These are phyloP conservation scores for Favolaschia claudopus DNA, from an alignment of 768 basidiomycete genomes.

Conservation along the genomic window DNA sequence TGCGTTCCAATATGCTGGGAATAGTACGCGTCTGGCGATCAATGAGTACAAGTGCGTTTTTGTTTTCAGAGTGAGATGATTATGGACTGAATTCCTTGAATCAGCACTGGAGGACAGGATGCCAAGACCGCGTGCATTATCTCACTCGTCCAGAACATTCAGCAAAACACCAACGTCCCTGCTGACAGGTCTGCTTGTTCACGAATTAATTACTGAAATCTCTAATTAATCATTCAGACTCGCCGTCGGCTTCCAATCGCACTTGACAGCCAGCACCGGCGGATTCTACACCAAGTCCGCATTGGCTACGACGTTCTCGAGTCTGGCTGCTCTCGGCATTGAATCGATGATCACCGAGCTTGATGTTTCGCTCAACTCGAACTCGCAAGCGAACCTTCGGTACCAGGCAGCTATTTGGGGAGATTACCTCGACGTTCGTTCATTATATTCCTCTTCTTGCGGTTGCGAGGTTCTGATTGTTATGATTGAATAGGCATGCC, in stretches of 20 bases:
- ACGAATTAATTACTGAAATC: no score
- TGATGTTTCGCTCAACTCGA: slow-evolving; percentile 6
- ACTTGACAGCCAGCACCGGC: slow-evolving; percentile 14
- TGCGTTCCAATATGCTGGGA: slow-evolving; percentile 14
- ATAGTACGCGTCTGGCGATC: slow-evolving; percentile 20
- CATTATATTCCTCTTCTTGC: not conserved
- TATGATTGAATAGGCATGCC: slow-evolving; percentile 6
- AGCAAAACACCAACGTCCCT: slow-evolving; percentile 14
- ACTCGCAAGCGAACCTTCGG: slow-evolving; percentile 5
- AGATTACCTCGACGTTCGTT: slow-evolving; percentile 21
- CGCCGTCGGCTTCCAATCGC: slow-evolving; percentile 21
- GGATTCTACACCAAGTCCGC: slow-evolving; percentile 18
- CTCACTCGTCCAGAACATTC: slow-evolving; percentile 12
- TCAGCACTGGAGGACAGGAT: slow-evolving; percentile 20
- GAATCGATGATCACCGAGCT: slow-evolving; percentile 21
- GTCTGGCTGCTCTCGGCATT: slow-evolving; percentile 13
- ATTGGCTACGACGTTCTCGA: slow-evolving; percentile 20
- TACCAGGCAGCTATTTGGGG: slow-evolving; percentile 25
- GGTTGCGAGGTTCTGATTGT: no score
- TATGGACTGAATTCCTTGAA: not conserved
- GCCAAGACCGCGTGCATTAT: slow-evolving; percentile 22
- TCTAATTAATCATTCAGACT: slow-evolving; percentile 3
- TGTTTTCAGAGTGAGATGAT: not conserved
- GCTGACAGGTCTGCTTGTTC: slow-evolving; percentile 3
- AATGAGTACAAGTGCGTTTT: slow-evolving; percentile 18